phyloP scores from a whole-genome alignment of 2,329 filamentous ascomycete genomes.

The Colletotrichum endophyticum region DNA sequence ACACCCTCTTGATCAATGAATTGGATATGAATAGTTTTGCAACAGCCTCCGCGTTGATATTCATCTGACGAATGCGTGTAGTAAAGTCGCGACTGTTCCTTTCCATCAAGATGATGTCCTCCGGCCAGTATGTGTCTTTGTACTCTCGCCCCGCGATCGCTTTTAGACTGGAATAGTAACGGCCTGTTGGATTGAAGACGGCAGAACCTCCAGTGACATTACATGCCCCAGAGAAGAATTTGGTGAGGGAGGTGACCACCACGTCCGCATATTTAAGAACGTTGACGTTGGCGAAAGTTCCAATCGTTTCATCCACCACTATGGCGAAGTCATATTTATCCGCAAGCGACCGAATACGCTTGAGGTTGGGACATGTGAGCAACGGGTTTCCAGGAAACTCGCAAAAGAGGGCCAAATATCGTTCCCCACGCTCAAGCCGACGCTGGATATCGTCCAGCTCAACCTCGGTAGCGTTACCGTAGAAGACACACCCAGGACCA shows the following conservation, averaged over 20 bases:
- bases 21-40: slow-evolving; percentile 70
- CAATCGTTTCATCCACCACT: slow-evolving; percentile 94
- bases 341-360: slow-evolving; percentile 77
- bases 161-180: slow-evolving; percentile 75
- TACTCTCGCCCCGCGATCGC: slow-evolving; percentile 66
- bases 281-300: slow-evolving; percentile 94
- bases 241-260: slow-evolving; percentile 92
- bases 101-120: slow-evolving; percentile 94
- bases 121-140: slow-evolving; percentile 91
- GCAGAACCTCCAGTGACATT: slow-evolving; percentile 95
- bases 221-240: slow-evolving; percentile 95
- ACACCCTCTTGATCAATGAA: slow-evolving; percentile 73
- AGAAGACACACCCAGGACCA: slow-evolving; percentile 86
- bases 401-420: slow-evolving; percentile 84
- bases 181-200: slow-evolving; percentile 68
- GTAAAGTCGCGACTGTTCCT: slow-evolving; percentile 94
- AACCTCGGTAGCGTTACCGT: slow-evolving; percentile 76
- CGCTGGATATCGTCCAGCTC: slow-evolving; percentile 85
- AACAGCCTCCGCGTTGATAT: slow-evolving; percentile 83
- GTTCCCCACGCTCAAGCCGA: slow-evolving; percentile 73
- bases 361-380: slow-evolving; percentile 81
- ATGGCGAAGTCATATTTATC: slow-evolving; percentile 87
- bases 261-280: slow-evolving; percentile 88
- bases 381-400: slow-evolving; percentile 95
- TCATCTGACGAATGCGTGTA: slow-evolving; percentile 81